Conservation (phyloP, 1,284 basidiomycete genomes). For the Stereum hirsutum region DNA sequence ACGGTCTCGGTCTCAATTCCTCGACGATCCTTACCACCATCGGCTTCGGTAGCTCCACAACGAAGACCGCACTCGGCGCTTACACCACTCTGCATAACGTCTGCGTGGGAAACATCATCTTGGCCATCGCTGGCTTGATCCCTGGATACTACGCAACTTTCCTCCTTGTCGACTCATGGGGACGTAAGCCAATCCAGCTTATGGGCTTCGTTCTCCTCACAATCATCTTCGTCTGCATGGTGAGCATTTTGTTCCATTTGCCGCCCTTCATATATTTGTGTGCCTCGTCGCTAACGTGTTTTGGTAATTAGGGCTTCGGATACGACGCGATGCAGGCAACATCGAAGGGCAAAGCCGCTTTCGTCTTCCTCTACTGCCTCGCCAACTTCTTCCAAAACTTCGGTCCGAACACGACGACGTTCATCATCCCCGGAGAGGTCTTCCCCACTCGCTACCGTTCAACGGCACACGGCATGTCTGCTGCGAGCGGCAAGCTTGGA, state of each 20-base stretch:
- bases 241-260: constrained; percentile 20
- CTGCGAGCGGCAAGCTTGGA: constrained; percentile 76
- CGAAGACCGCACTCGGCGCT: constrained; percentile 27
- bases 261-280: background rate
- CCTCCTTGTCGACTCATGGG: constrained; percentile 63
- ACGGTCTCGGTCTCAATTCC: constrained; percentile 78
- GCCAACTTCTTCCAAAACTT: constrained; percentile 72
- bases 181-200: constrained; percentile 68
- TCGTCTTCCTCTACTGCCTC: constrained; percentile 74
- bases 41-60: constrained; percentile 38
- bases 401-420: constrained; percentile 80
- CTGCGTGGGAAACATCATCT: constrained; percentile 57
- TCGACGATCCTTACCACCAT: constrained; percentile 53
- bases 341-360: constrained; percentile 42
- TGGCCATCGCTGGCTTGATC: constrained; percentile 62
- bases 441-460: constrained; percentile 86
- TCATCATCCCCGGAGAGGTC: constrained; percentile 73
- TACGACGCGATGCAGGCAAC: constrained; percentile 59
- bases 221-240: constrained; percentile 53
- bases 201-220: constrained; percentile 72
- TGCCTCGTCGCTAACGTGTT: too few relatives aligned
- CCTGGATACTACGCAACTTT: constrained; percentile 73
- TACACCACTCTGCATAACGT: constrained; percentile 46
- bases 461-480: constrained; percentile 80
- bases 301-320: constrained; percentile 48